These are phyloP conservation scores for Salvia splendens DNA, from an alignment of 257 asterid genomes.

Conservation along the genomic window DNA sequence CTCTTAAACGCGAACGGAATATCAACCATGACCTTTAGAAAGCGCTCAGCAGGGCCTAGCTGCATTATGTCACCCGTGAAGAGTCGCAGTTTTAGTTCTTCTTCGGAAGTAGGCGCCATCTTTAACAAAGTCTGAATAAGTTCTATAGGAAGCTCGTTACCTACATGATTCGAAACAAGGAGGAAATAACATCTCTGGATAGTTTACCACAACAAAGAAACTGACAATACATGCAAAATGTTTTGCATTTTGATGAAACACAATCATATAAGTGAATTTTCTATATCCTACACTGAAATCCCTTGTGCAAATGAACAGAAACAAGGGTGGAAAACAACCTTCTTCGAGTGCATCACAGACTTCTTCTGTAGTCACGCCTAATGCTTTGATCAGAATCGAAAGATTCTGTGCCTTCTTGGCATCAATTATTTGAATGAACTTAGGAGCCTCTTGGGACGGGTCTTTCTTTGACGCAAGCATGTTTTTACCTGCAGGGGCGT, in stretches of 20 bases:
- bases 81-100: conserved; percentile 63
- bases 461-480: conserved; percentile 46
- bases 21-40: conserved; percentile 65
- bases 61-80: conserved; percentile 48
- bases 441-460: conserved; percentile 43
- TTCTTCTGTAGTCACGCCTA: conserved; percentile 90
- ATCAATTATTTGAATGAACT: conserved; percentile 71
- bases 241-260: too few relatives aligned
- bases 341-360: conserved; percentile 91
- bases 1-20: conserved; percentile 69
- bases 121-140: conserved; percentile 61
- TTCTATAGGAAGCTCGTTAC: conserved; percentile 67
- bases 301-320: conserved; percentile 22
- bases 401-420: conserved; percentile 87
- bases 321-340: conserved; percentile 50
- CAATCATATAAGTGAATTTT: too few relatives aligned
- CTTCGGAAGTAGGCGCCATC: conserved; percentile 78
- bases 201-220: conserved; percentile 8
- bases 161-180: conserved; percentile 37
- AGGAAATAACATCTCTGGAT: background rate
- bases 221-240: background rate
- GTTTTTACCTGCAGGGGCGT: conserved; percentile 50
- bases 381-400: conserved; percentile 86
- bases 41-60: conserved; percentile 72
- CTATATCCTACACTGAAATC: too few relatives aligned